These are phyloP conservation scores for Spergularia azorica DNA, from an alignment of 179 eudicot species.

Conservation along the genomic window DNA sequence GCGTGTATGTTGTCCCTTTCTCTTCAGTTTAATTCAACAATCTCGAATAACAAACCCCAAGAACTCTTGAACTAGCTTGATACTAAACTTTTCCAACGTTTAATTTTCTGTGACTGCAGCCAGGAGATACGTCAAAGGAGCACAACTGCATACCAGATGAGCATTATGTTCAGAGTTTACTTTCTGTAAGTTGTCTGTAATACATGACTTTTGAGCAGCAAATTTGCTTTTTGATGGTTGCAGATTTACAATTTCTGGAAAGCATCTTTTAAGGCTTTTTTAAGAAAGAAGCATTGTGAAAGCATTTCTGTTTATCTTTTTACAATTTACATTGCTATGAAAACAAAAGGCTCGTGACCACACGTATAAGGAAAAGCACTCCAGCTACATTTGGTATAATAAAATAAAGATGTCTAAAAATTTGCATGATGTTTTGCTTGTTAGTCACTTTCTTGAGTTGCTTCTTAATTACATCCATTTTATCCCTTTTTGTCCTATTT, in stretches of 20 bases:
- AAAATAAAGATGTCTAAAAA: too few relatives aligned
- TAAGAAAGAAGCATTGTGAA: background rate
- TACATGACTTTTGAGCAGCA: background rate
- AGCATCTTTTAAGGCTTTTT: background rate
- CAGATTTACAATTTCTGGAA: background rate
- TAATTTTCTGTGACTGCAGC: constrained; percentile 46
- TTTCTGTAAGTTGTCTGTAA: constrained; percentile 64
- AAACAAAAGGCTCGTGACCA: too few relatives aligned
- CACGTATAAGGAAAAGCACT: too few relatives aligned
- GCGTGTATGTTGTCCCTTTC: constrained; percentile 12
- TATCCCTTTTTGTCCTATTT: too few relatives aligned
- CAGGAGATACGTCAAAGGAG: constrained; percentile 70
- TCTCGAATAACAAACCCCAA: background rate
- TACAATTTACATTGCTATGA: too few relatives aligned
- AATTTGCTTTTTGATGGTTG: background rate
- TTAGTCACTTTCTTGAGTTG: too few relatives aligned
- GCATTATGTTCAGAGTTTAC: constrained; percentile 83
- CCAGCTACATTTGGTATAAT: too few relatives aligned
- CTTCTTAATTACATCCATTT: too few relatives aligned
- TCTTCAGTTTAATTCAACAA: background rate
- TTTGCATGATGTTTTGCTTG: too few relatives aligned
- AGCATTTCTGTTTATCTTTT: too few relatives aligned
- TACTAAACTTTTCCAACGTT: background rate
- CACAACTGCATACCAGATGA: constrained; percentile 99
- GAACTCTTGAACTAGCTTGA: background rate